phyloP scores from a whole-genome alignment of 805 yeast genomes.

The Kazachstania kunashirensis region DNA sequence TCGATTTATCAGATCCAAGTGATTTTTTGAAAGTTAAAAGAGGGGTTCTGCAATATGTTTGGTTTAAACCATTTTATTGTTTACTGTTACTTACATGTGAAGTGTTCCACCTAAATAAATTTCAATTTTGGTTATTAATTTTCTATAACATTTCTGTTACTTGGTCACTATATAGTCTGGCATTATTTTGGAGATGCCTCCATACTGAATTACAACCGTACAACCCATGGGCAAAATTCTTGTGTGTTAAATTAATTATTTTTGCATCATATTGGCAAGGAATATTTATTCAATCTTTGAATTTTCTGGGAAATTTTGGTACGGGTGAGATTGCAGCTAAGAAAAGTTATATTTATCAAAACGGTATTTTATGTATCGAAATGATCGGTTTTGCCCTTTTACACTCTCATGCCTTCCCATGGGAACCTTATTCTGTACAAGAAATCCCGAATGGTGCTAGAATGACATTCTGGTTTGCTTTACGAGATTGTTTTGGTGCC shows the following conservation, averaged over 20 bases:
- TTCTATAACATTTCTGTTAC: slow-evolving; percentile 75
- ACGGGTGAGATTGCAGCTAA: slow-evolving; percentile 27
- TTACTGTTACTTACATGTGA: slow-evolving; percentile 39
- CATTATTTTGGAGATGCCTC: slow-evolving; percentile 89
- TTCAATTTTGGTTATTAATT: slow-evolving; percentile 48
- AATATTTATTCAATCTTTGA: slow-evolving; percentile 43
- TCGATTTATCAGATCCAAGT: slow-evolving; percentile 81
- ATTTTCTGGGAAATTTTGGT: slow-evolving; percentile 36
- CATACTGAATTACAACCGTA: slow-evolving; percentile 65
- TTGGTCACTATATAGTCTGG: slow-evolving; percentile 71
- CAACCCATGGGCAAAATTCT: slow-evolving; percentile 84
- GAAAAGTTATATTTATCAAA: slow-evolving; percentile 57
- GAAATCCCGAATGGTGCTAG: slow-evolving; percentile 62
- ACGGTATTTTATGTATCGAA: slow-evolving; percentile 72
- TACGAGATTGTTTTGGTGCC: slow-evolving; percentile 65
- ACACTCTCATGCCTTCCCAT: slow-evolving; percentile 82
- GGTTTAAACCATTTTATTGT: slow-evolving; percentile 84
- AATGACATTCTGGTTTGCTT: slow-evolving; percentile 48
- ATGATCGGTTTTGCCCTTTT: slow-evolving; percentile 76
- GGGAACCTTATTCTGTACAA: slow-evolving; percentile 54
- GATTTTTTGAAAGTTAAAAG: slow-evolving; percentile 70
- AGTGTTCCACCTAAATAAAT: slow-evolving; percentile 38
- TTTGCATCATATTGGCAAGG: slow-evolving; percentile 99
- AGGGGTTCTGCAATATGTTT: slow-evolving; percentile 86
- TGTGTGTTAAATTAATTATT: slow-evolving; percentile 86